phyloP scores from a whole-genome alignment of 257 asterid genomes.

The Lycium barbarum region DNA sequence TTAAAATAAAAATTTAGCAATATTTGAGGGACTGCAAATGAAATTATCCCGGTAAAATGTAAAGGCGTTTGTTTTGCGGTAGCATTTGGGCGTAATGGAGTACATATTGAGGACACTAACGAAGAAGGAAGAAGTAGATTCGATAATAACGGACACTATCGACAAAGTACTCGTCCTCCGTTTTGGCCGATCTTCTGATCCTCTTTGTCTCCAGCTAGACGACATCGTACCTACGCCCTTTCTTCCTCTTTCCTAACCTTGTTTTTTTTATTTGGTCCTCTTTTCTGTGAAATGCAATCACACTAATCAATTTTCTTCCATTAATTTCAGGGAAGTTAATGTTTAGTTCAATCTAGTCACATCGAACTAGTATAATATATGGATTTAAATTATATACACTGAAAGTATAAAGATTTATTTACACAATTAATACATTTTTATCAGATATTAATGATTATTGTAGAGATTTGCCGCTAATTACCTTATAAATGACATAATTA shows the following conservation, averaged over 20 bases:
- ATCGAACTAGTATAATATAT: not conserved
- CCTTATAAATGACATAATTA: not conserved
- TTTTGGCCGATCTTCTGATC: conserved; percentile 78
- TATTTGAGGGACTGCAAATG: not conserved
- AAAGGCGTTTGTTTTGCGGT: too few species aligned
- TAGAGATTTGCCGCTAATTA: not conserved
- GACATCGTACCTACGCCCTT: conserved; percentile 58
- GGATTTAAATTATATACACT: conserved; percentile 6
- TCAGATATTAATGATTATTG: not conserved
- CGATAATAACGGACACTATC: conserved; percentile 78
- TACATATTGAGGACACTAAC: conserved; percentile 64
- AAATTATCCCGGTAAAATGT: not conserved
- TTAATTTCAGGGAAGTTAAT: not conserved
- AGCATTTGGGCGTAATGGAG: conserved; percentile 49
- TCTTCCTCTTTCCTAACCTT: not conserved
- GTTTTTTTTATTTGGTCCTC: not conserved
- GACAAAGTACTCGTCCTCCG: conserved; percentile 96
- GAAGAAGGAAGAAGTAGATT: conserved; percentile 72
- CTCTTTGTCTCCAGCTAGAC: conserved; percentile 84
- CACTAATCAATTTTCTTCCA: too few species aligned
- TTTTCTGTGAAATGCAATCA: not conserved
- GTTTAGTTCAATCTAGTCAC: not conserved
- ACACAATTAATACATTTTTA: too few species aligned
- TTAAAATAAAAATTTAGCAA: not conserved
- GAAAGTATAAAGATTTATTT: too few species aligned